These are phyloP conservation scores for Xerocomus brunneocitrinus DNA, from an alignment of 768 basidiomycete genomes.

Conservation along the genomic window DNA sequence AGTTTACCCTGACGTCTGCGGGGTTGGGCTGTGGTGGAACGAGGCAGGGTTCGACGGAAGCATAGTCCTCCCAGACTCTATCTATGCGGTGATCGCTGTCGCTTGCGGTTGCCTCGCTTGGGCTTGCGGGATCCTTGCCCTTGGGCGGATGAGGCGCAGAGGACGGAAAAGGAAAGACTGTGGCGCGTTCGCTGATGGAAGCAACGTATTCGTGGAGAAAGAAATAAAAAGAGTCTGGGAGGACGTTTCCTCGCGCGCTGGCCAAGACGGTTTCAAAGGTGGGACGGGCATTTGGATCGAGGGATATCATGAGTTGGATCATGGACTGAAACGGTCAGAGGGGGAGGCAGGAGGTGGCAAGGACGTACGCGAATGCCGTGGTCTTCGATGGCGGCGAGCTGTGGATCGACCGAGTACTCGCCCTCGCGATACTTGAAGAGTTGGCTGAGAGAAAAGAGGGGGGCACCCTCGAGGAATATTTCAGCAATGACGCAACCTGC, in stretches of 20 bases:
- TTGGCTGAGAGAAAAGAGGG: slow-evolving; percentile 90
- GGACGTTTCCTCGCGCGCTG: slow-evolving; percentile 68
- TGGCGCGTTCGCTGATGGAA: slow-evolving; percentile 66
- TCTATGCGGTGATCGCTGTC: slow-evolving; percentile 87
- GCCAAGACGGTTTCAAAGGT: slow-evolving; percentile 78
- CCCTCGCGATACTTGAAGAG: slow-evolving; percentile 92
- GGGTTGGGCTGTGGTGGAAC: slow-evolving; percentile 43
- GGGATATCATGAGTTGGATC: slow-evolving; percentile 85
- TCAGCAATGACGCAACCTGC: slow-evolving; percentile 94
- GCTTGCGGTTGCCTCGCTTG: slow-evolving; percentile 48
- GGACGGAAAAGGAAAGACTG: slow-evolving; percentile 40
- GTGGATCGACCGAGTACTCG: slow-evolving; percentile 68
- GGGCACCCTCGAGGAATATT: slow-evolving; percentile 90
- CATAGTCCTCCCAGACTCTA: slow-evolving; percentile 83
- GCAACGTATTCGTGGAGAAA: slow-evolving; percentile 89
- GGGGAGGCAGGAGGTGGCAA: background rate
- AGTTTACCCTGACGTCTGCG: slow-evolving; percentile 54
- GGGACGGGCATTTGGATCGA: slow-evolving; percentile 73
- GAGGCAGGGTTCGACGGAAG: slow-evolving; percentile 71
- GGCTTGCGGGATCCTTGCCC: slow-evolving; percentile 18
- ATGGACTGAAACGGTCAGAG: slow-evolving; percentile 50
- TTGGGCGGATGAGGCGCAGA: slow-evolving; percentile 13
- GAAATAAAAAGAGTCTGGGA: slow-evolving; percentile 92
- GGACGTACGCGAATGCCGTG: slow-evolving; percentile 70
- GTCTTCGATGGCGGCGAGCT: slow-evolving; percentile 75